Conservation (phyloP, 768 basidiomycete genomes). For the Leucocoprinus sp. region DNA sequence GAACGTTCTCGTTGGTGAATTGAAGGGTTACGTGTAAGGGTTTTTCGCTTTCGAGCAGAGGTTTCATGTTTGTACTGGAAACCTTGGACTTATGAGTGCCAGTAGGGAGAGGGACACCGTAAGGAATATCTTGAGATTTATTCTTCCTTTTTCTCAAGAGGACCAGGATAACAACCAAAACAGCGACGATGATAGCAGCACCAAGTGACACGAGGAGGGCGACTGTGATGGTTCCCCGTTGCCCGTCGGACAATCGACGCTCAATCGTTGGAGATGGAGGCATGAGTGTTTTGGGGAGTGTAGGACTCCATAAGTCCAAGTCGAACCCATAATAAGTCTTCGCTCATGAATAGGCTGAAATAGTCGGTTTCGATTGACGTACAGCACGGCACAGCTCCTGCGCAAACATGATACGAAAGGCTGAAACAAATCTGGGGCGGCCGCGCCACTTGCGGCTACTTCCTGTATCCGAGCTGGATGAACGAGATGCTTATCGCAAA, state of each 20-base stretch:
- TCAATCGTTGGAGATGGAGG: neutral
- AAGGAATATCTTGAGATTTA: neutral
- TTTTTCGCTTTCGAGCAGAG: constrained; percentile 1
- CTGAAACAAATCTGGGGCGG: constrained; percentile 1
- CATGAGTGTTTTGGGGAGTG: constrained; percentile 1
- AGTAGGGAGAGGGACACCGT: neutral
- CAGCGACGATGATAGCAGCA: neutral
- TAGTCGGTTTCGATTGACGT: neutral
- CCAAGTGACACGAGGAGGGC: neutral
- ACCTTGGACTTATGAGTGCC: neutral
- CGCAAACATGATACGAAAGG: constrained; percentile 1
- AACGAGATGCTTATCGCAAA: too few species aligned
- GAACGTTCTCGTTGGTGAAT: neutral
- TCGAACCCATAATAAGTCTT: constrained; percentile 1
- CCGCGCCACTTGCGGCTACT: neutral
- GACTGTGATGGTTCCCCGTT: neutral
- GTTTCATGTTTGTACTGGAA: neutral
- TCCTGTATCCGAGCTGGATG: too few species aligned
- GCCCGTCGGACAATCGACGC: neutral
- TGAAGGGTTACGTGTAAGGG: neutral
- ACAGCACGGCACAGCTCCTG: constrained; percentile 4
- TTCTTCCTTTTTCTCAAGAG: neutral
- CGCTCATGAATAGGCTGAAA: neutral
- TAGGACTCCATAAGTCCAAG: neutral
- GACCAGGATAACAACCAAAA: neutral